Evolutionary conservation across 2,329 filamentous ascomycete species (phyloP), one percentile per base, ranked within the genome.

Genomic region (Sclerotinia glacialis): DNA sequence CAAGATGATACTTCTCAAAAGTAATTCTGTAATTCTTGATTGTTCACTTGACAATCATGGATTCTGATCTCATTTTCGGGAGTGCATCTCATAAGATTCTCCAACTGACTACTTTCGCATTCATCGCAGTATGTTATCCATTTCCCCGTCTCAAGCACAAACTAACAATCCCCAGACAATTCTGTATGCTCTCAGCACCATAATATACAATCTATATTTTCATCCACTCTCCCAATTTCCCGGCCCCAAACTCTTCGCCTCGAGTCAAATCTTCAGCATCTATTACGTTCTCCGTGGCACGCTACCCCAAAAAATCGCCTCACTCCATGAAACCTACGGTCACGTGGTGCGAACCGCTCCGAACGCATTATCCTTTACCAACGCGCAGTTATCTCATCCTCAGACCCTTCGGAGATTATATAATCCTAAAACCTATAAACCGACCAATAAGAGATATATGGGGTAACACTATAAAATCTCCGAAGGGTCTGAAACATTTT

Each of bases 221-320:
- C 76, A 79, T 56, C 77, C 75, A 2, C 68, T 75, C 2, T 70
- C 72, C 6, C 72, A 72, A 40, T 77, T 74, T 56, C 75, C 75
- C 1, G 76, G 77, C 1, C 77, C 77, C 2, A 71, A 67, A 31
- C 40, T 59, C 21, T 69, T 67, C 26, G 68, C 71, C 18, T 56
- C 68, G 2, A 67, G 64, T 21, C 50, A 58, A 18, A 63, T 70
- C 12, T 66, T 67, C 18, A 53, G 42, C 40, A 31, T 63, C 9
- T 26, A 46, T 18, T 34, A 49, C 8, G 26, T 28, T 1, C 28
- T 68, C 18, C 23, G 28, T 21, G 70, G 70, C 26, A 47, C 49
- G 5, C 47, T 58, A 18, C 55, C 64, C 2, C 58, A 63, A 34
- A 67, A 52, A n/a, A 52, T 71, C 40, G 18, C 37, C 14, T 49